phyloP scores from a whole-genome alignment of 1,139 yeast species.

The Pneumocystis oryctolagi region DNA sequence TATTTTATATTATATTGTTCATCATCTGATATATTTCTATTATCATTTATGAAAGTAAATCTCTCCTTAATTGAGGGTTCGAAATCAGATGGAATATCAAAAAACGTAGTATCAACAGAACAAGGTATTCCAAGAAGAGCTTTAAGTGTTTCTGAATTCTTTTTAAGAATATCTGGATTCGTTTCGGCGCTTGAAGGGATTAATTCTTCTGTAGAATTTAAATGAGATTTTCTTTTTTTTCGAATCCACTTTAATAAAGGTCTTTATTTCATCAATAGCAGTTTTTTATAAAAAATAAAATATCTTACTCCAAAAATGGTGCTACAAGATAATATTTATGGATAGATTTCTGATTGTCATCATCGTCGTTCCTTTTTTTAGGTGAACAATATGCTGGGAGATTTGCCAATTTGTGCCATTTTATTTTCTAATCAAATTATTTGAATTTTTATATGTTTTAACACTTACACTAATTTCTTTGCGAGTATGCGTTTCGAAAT shows the following conservation, averaged over 20 bases:
- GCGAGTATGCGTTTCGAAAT: conserved; percentile 66
- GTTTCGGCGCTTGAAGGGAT: background rate
- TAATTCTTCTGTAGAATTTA: background rate
- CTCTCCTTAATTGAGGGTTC: background rate
- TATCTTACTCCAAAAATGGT: conserved; percentile 20
- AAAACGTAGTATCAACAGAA: background rate
- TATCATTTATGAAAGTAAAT: background rate
- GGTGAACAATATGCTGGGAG: conserved; percentile 28
- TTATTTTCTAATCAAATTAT: conserved; percentile 28
- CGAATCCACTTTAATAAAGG: conserved; percentile 15
- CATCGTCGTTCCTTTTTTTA: conserved; percentile 5
- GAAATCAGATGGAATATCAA: background rate
- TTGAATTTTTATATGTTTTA: conserved; percentile 7
- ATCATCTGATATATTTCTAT: background rate
- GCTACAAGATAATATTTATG: conserved; percentile 26
- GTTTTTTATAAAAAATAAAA: background rate
- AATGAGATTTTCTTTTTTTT: conserved; percentile 1
- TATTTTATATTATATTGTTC: background rate
- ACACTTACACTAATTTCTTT: conserved; percentile 52
- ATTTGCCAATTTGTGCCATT: conserved; percentile 44
- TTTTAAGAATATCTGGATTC: background rate
- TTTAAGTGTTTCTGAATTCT: background rate
- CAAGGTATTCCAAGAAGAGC: background rate
- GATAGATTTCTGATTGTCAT: conserved; percentile 9
- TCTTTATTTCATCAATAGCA: background rate